A percentile compares a stretch with the other conserved stretches of the same genome.
phyloP scores from a whole-genome alignment of 2,329 filamentous ascomycete species.

The Cephalotrichum gorgonifer region DNA sequence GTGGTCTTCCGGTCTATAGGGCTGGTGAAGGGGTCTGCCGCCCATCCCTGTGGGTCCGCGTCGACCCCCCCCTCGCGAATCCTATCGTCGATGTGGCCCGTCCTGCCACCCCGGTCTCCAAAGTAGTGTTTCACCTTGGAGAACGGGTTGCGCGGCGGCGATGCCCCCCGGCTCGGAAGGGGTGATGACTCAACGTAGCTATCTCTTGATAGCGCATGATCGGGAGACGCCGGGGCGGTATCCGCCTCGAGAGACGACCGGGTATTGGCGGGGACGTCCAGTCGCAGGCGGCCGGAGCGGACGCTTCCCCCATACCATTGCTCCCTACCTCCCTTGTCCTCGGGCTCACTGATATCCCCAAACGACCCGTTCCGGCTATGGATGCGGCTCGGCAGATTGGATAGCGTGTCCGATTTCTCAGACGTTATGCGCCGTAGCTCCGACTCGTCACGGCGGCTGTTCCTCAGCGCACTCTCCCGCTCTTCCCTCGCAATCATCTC shows the following conservation, averaged over 20 bases:
- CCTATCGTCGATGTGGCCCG: conserved; percentile 3
- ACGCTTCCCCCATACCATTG: conserved; percentile 13
- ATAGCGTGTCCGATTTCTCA: conserved; percentile 5
- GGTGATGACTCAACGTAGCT: conserved; percentile 48
- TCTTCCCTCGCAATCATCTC: conserved; percentile 46
- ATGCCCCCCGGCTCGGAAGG: conserved; percentile 49
- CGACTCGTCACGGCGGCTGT: neutral
- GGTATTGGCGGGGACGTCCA: conserved; percentile 33
- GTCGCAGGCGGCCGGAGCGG: conserved; percentile 27
- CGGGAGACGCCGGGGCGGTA: conserved; percentile 36
- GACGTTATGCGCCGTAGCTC: neutral
- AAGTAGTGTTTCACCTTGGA: conserved; percentile 45
- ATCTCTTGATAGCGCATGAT: conserved; percentile 30
- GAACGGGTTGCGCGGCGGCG: conserved; percentile 51
- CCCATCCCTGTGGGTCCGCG: neutral
- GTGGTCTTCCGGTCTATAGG: conserved; percentile 8
- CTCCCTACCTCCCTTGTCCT: conserved; percentile 15
- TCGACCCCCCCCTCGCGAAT: neutral
- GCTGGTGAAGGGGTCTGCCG: neutral
- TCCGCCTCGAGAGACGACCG: neutral
- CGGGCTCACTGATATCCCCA: conserved; percentile 28
- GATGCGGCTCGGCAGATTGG: conserved; percentile 18
- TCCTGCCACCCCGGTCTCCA: conserved; percentile 24
- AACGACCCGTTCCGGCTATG: conserved; percentile 25
- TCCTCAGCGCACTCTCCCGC: neutral